Evolutionary conservation across 768 basidiomycete species (phyloP).

Genomic region (Clitopilus passeckerianus): DNA sequence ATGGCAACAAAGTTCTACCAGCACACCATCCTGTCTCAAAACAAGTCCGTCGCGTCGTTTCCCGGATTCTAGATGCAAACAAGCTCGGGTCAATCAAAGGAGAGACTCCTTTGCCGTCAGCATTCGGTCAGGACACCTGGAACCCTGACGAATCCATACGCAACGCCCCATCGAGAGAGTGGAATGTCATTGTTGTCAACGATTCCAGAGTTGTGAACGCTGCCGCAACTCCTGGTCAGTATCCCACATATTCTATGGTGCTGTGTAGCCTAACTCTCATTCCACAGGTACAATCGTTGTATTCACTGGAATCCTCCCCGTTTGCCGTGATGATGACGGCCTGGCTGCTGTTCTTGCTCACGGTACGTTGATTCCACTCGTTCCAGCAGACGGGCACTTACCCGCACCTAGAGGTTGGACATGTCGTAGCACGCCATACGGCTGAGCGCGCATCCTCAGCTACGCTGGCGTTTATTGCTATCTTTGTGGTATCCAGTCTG

Average conservation of each 20-base stretch:
- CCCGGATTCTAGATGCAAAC: conserved; percentile 63
- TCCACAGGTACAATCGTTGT: conserved; percentile 69
- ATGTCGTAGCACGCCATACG: conserved; percentile 40
- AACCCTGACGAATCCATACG: conserved; percentile 21
- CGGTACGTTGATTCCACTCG: conserved; percentile 37
- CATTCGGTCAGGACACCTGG: conserved; percentile 20
- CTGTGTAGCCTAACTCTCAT: neutral
- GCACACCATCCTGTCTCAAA: conserved; percentile 57
- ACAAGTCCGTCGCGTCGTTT: conserved; percentile 67
- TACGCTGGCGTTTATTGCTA: conserved; percentile 33
- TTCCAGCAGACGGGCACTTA: neutral
- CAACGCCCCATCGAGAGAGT: conserved; percentile 35
- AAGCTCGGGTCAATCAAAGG: conserved; percentile 61
- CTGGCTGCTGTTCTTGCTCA: conserved; percentile 83
- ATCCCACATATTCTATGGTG: neutral
- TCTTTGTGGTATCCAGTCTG: conserved; percentile 37
- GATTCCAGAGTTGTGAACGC: conserved; percentile 73
- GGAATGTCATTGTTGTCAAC: conserved; percentile 77
- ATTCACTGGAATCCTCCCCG: conserved; percentile 83
- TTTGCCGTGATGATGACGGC: conserved; percentile 74
- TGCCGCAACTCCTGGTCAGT: conserved; percentile 63
- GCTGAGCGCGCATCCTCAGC: conserved; percentile 53
- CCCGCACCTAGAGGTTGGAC: conserved; percentile 64
- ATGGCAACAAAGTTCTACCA: conserved; percentile 53
- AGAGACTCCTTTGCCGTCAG: conserved; percentile 11